These are phyloP conservation scores for Arthrobotrys conoides DNA, from an alignment of 2,329 filamentous ascomycete genomes.

Conservation along the genomic window DNA sequence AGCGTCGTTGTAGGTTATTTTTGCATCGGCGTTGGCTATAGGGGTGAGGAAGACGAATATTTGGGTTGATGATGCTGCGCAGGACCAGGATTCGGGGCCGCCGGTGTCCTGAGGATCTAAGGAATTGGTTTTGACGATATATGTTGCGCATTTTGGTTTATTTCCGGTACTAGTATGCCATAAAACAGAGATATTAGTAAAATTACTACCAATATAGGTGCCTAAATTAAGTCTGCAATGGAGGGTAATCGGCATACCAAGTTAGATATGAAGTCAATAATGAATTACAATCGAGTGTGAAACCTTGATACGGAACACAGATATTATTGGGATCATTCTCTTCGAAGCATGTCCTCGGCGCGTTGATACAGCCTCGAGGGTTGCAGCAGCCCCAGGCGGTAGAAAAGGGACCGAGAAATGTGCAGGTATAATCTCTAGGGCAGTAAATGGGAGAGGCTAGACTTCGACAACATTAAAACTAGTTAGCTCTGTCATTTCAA, in stretches of 20 bases:
- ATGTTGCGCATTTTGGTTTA: conserved; percentile 45
- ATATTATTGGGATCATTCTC: conserved; percentile 15
- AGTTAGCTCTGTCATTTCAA: background rate
- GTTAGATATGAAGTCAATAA: conserved; percentile 28
- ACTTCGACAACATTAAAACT: conserved; percentile 16
- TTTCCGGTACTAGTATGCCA: conserved; percentile 9
- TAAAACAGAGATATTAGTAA: background rate
- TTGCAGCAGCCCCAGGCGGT: conserved; percentile 51
- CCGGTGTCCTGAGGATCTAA: conserved; percentile 21
- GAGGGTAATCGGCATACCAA: conserved; percentile 12
- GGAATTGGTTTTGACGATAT: conserved; percentile 39
- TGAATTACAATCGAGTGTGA: conserved; percentile 25
- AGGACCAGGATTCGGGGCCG: conserved; percentile 35
- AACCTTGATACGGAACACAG: background rate
- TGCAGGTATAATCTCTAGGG: conserved; percentile 38
- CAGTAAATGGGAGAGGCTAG: conserved; percentile 52
- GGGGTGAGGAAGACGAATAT: conserved; percentile 34
- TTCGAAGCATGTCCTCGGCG: conserved; percentile 33
- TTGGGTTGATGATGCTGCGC: conserved; percentile 27
- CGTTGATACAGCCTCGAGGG: conserved; percentile 16
- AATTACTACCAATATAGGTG: background rate
- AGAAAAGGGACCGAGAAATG: conserved; percentile 13
- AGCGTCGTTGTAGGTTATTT: conserved; percentile 15
- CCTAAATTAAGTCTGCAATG: background rate
- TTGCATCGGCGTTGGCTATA: conserved; percentile 14